Evolutionary conservation across 1,139 yeast genomes (phyloP), one percentile per base, ranked within the genome.

Genomic region (Geotrichum phurueaensis): DNA sequence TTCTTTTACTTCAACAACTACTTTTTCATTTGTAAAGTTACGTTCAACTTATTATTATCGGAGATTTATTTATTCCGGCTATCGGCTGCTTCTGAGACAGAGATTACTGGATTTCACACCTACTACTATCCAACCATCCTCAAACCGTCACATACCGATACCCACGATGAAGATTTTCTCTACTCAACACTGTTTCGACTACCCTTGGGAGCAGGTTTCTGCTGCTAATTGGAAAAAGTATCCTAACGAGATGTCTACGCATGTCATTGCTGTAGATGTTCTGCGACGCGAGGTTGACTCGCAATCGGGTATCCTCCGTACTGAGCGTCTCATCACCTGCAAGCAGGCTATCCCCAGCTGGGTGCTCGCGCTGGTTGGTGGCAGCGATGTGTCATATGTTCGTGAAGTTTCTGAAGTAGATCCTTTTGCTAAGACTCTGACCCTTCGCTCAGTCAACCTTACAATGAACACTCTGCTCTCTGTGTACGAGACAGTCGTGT

Each of bases 141-240:
- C 25, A 48, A 48, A 48, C 18, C 18, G 39, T 27, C 22, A 25
- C 10, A 25, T 48, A 31, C n/a, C n/a, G 36, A 23, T 25, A 58
- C 29, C 29, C 29, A 25, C 43, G 59, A 91, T 92, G 98, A 90
- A 87, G 74, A 79, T 91, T 61, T 91, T 89, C 70, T 84, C 83
- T 58, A 81, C 89, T 51, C 73, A 79, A 25, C 94, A 88, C 71
- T 77, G 75, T 47, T 92, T 90, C 73, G 78, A 83, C 63, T 92
- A 92, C 70, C 83, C 96, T 0, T 92, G 98, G 97, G 96, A 88
- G 50, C 91, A 89, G 70, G 96, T 94, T 22, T 88, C 96, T 0
- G 92, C 96, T 0, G 98, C 98, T 62, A 92, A 94, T 74, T 94
- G 99, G 99, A 85, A 84, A 66, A 94, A 94, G 70, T 94, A 94